These are phyloP conservation scores for Coccomyxa subellipsoidea DNA, from an alignment of 163 green algal genomes.

Conservation along the genomic window DNA sequence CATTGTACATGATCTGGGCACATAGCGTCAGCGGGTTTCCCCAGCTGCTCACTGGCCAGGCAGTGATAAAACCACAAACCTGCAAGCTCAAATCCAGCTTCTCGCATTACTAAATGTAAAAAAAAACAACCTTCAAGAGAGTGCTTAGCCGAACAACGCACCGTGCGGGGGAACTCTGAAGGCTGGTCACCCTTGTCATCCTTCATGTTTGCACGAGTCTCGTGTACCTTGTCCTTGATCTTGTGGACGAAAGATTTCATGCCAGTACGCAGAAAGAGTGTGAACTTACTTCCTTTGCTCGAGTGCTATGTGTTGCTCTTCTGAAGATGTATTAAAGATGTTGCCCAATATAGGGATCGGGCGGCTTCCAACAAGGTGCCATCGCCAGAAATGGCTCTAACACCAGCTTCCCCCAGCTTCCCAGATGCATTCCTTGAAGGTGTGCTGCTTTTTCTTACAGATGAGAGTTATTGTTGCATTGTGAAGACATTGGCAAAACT, in stretches of 20 bases:
- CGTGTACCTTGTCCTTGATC: slow-evolving; percentile 1
- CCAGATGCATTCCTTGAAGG: no score
- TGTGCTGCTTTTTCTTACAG: no score
- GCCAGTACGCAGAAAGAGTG: not conserved
- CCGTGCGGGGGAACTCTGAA: not conserved
- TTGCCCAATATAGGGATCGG: not conserved
- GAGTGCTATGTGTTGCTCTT: not conserved
- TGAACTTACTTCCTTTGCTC: not conserved
- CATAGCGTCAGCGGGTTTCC: no score
- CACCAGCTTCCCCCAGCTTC: not conserved
- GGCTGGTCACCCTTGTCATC: not conserved
- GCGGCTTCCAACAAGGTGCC: not conserved
- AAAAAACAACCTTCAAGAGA: no score
- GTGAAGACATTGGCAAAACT: not conserved
- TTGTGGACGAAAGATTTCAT: not conserved
- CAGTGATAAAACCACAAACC: no score
- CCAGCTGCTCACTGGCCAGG: no score
- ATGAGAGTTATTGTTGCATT: no score
- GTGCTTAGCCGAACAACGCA: no score
- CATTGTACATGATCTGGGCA: no score
- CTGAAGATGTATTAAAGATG: not conserved
- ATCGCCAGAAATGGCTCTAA: not conserved
- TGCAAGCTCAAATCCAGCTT: no score
- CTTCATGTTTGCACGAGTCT: not conserved
- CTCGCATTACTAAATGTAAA: no score